phyloP scores from a whole-genome alignment of 148 eudicot species.

The Beta vulgaris region DNA sequence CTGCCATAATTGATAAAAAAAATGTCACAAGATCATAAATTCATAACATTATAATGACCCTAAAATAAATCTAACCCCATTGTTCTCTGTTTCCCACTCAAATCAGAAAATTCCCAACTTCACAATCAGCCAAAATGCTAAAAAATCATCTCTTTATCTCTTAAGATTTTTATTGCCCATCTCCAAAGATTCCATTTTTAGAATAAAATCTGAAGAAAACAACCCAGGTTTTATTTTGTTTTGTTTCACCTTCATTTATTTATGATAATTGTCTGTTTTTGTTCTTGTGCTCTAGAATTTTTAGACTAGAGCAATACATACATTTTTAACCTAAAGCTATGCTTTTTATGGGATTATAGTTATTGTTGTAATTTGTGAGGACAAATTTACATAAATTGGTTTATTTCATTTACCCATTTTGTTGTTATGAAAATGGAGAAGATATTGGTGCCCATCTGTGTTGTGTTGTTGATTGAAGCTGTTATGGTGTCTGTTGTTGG shows the following conservation, averaged over 20 bases:
- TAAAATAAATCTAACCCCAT: not conserved
- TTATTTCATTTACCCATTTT: slow-evolving; percentile 11
- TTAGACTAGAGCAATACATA: slow-evolving; percentile 3
- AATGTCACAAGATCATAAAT: not conserved
- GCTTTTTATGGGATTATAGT: slow-evolving; percentile 5
- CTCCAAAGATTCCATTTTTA: slow-evolving; percentile 9
- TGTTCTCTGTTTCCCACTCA: slow-evolving; percentile 13
- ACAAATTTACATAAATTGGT: not conserved
- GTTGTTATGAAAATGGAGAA: slow-evolving; percentile 35
- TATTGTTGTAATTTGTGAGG: not conserved
- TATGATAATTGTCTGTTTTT: not conserved
- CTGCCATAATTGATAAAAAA: not conserved
- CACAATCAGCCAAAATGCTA: slow-evolving; percentile 5
- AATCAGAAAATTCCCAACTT: not conserved
- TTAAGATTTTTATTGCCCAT: not conserved
- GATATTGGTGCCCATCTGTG: slow-evolving; percentile 26
- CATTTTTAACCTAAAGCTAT: not conserved
- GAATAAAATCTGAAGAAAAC: not conserved
- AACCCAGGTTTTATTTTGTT: slow-evolving; percentile 2
- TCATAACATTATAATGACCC: not conserved
- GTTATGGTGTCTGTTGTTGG: slow-evolving; percentile 32
- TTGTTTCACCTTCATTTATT: too few species aligned
- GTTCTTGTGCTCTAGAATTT: too few species aligned
- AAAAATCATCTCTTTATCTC: not conserved
- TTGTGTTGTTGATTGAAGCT: slow-evolving; percentile 30